Conservation (phyloP, 495 filamentous ascomycete genomes). For the Penicillium nucicola region DNA sequence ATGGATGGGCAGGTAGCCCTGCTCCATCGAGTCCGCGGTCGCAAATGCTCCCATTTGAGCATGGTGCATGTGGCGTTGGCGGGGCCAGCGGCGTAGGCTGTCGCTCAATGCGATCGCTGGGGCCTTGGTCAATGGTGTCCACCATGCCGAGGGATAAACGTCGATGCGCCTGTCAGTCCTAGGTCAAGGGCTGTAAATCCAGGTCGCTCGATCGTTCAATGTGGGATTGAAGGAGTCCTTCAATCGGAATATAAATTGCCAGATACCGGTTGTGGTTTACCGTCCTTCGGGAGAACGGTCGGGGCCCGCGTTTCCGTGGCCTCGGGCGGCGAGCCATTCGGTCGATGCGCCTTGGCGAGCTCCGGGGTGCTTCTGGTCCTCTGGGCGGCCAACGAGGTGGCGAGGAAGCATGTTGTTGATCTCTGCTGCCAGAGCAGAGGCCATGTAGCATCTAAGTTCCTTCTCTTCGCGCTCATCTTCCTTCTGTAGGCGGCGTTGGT, state of each 20-base stretch:
- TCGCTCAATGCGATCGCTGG: conserved; percentile 13
- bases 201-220: conserved; percentile 13
- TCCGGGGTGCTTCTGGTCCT: conserved; percentile 41
- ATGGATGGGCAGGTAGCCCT: neutral
- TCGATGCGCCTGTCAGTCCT: conserved; percentile 12
- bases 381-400: conserved; percentile 26
- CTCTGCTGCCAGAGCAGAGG: conserved; percentile 64
- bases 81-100: neutral
- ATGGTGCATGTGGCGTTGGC: conserved; percentile 3
- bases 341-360: conserved; percentile 58
- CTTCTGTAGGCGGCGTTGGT: conserved; percentile 76
- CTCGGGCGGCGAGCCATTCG: conserved; percentile 62
- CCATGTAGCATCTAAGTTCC: conserved; percentile 75
- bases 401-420: conserved; percentile 54
- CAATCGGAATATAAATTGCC: neutral
- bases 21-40: neutral
- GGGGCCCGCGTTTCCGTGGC: conserved; percentile 38
- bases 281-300: conserved; percentile 35
- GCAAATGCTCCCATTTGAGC: neutral
- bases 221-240: neutral
- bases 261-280: conserved; percentile 18
- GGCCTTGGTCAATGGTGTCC: conserved; percentile 12
- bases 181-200: conserved; percentile 2
- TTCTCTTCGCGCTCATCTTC: conserved; percentile 85
- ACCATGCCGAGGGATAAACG: conserved; percentile 1